A percentile compares a stretch with the other conserved stretches of the same genome.
Conservation (phyloP, 164 flowering plant genomes). For the Liriodendron chinense region DNA sequence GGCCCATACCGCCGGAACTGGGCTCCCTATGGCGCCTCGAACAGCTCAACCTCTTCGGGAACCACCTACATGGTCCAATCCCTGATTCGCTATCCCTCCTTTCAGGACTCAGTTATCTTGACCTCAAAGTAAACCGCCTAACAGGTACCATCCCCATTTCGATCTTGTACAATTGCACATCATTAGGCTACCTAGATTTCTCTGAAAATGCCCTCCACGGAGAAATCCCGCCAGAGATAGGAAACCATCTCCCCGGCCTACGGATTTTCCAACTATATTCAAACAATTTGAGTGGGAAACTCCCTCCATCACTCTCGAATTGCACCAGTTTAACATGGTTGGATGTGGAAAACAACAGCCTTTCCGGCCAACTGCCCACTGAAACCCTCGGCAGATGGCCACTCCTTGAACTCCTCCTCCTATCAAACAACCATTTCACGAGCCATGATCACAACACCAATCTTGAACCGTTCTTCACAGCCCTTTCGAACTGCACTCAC, state of each 20-base stretch:
- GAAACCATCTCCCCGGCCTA: slow-evolving; percentile 28
- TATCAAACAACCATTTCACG: slow-evolving; percentile 38
- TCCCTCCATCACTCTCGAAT: slow-evolving; percentile 40
- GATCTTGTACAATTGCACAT: slow-evolving; percentile 47
- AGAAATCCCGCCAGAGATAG: slow-evolving; percentile 40
- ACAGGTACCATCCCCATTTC: slow-evolving; percentile 21
- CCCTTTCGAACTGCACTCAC: slow-evolving; percentile 38
- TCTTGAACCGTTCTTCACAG: slow-evolving; percentile 42
- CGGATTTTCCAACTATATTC: slow-evolving; percentile 32
- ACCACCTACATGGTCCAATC: slow-evolving; percentile 17
- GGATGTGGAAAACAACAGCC: slow-evolving; percentile 45
- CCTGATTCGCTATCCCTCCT: slow-evolving; percentile 23
- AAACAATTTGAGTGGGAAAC: slow-evolving; percentile 41
- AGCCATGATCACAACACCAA: slow-evolving; percentile 51
- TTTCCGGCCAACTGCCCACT: slow-evolving; percentile 47
- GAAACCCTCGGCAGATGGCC: slow-evolving; percentile 21
- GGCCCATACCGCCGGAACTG: slow-evolving; percentile 23
- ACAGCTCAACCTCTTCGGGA: slow-evolving; percentile 12
- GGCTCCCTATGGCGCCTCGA: slow-evolving; percentile 21
- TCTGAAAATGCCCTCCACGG: slow-evolving; percentile 42
- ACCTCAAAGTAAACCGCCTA: slow-evolving; percentile 20
- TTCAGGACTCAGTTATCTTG: slow-evolving; percentile 12
- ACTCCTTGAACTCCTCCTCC: slow-evolving; percentile 25
- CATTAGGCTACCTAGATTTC: slow-evolving; percentile 35
- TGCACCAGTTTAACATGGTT: slow-evolving; percentile 24